phyloP scores from a whole-genome alignment of 495 filamentous ascomycete species.

The Hypoxylon subgilvum region DNA sequence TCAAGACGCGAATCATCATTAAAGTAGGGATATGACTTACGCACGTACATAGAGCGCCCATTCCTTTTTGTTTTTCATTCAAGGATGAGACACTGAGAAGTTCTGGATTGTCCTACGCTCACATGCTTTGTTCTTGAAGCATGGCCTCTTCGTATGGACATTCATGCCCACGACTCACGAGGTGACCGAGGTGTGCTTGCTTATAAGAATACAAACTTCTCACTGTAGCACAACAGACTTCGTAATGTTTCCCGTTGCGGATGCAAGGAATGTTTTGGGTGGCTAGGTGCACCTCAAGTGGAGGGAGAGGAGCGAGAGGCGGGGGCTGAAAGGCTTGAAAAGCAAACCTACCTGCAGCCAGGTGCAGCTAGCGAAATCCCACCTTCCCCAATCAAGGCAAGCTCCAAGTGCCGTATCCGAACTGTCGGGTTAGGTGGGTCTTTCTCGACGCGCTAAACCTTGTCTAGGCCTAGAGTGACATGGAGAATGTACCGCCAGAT shows the following conservation, averaged over 20 bases:
- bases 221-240: slow-evolving; percentile 4
- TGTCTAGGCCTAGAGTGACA: slow-evolving; percentile 5
- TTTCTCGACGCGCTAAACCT: slow-evolving; percentile 12
- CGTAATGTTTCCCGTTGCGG: neutral
- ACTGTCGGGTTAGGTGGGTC: slow-evolving; percentile 28
- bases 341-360: slow-evolving; percentile 4
- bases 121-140: neutral
- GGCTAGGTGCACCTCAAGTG: no score
- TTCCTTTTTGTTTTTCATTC: no score
- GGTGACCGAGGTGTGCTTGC: neutral
- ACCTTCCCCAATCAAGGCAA: slow-evolving; percentile 17
- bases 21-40: neutral
- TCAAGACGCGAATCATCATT: no score
- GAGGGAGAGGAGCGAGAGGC: no score
- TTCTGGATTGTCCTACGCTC: no score
- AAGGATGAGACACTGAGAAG: no score
- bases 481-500: neutral
- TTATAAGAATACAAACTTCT: neutral
- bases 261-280: slow-evolving; percentile 2
- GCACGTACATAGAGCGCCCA: neutral
- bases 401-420: slow-evolving; percentile 19
- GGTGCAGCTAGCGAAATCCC: neutral
- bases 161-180: neutral
- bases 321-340: neutral
- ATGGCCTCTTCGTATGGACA: neutral